Evolutionary conservation across 2,329 filamentous ascomycete species (phyloP).

Genomic region (Aspergillus spinulosporus): DNA sequence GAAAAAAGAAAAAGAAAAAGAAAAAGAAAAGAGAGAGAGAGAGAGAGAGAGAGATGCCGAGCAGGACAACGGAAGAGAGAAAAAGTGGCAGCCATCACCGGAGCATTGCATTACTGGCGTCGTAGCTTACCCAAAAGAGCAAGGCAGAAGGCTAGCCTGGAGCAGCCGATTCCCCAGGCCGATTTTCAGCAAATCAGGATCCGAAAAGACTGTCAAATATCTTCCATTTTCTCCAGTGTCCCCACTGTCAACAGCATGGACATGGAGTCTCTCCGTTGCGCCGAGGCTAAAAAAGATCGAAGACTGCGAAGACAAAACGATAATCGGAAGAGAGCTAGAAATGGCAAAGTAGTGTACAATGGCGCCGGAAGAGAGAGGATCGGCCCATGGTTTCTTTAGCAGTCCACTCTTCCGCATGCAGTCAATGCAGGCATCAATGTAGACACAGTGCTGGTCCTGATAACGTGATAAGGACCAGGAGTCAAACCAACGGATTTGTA

Average conservation of each 20-base stretch:
- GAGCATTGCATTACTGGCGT: neutral
- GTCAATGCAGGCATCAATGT: too few relatives aligned
- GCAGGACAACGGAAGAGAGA: conserved; percentile 1
- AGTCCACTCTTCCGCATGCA: neutral
- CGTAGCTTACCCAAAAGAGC: conserved; percentile 11
- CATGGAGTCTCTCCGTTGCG: conserved; percentile 4
- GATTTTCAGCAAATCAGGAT: conserved; percentile 15
- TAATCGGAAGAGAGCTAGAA: too few relatives aligned
- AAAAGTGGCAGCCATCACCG: conserved; percentile 4
- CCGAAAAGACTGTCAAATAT: neutral
- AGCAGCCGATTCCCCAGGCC: neutral
- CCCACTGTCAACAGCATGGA: conserved; percentile 4
- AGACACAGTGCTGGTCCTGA: too few relatives aligned
- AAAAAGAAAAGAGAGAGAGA: conserved; percentile 9
- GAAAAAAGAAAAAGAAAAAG: neutral
- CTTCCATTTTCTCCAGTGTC: neutral
- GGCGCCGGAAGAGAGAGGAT: neutral
- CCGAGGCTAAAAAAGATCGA: neutral
- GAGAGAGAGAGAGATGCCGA: conserved; percentile 3
- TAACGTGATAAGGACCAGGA: neutral
- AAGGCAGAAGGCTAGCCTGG: neutral
- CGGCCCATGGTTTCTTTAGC: neutral
- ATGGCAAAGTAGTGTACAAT: too few relatives aligned
- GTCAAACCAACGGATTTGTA: neutral
- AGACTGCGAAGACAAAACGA: too few relatives aligned